These are phyloP conservation scores for Colletotrichum camelliae DNA, from an alignment of 2,329 filamentous ascomycete genomes.

Conservation along the genomic window DNA sequence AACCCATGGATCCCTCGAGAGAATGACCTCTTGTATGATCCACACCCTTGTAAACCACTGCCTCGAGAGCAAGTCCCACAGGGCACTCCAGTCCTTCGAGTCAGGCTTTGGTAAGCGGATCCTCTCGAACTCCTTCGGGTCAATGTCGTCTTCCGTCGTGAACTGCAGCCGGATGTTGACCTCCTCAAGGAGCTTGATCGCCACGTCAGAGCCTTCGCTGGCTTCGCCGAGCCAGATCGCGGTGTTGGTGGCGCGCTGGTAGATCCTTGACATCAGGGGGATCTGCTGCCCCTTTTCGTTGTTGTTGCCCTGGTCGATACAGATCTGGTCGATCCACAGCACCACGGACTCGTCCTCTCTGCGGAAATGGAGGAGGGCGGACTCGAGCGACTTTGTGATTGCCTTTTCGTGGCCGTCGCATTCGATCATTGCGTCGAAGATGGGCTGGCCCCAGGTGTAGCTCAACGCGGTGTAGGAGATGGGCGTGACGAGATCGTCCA, in stretches of 20 bases:
- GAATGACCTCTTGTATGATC: slow-evolving; percentile 8
- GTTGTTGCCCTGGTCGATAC: slow-evolving; percentile 15
- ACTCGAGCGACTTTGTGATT: neutral
- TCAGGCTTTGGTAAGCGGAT: neutral
- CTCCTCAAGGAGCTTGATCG: neutral
- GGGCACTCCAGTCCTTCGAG: neutral
- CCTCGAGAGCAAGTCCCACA: neutral
- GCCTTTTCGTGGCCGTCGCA: neutral
- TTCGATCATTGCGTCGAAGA: neutral
- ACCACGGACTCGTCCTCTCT: neutral
- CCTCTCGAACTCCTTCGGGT: neutral
- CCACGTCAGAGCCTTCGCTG: slow-evolving; percentile 25
- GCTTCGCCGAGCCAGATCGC: slow-evolving; percentile 27
- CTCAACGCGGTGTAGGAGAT: neutral
- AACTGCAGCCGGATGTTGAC: neutral
- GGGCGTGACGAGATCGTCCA: neutral
- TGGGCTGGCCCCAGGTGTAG: neutral
- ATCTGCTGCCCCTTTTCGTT: slow-evolving; percentile 20
- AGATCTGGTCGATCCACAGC: slow-evolving; percentile 24
- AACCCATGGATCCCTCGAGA: slow-evolving; percentile 1
- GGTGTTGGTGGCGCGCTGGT: neutral
- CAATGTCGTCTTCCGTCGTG: neutral
- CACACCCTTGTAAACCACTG: slow-evolving; percentile 8
- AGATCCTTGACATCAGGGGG: slow-evolving; percentile 18
- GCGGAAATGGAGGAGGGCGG: neutral